Conservation (phyloP, 2,329 filamentous ascomycete species). For the Talaromyces atroroseus region DNA sequence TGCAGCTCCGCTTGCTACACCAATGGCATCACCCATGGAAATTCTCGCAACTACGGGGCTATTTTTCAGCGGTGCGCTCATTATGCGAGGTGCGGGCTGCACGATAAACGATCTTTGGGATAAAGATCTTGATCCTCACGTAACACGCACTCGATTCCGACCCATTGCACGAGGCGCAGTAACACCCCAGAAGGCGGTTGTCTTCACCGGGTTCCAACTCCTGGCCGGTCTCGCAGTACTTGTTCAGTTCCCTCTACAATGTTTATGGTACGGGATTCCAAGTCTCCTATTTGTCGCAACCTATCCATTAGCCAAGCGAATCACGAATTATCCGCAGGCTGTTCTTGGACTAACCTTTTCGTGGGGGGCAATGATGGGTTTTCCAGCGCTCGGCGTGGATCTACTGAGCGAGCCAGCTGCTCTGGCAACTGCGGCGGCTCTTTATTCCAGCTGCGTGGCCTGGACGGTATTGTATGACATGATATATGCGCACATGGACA, state of each 20-base stretch:
- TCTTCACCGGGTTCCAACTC: conserved; percentile 43
- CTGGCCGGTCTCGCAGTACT: conserved; percentile 39
- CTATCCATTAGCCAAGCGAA: conserved; percentile 50
- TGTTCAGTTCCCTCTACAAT: conserved; percentile 38
- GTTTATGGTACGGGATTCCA: conserved; percentile 40
- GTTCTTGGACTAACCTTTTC: conserved; percentile 49
- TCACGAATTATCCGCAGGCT: conserved; percentile 50
- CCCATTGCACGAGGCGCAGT: conserved; percentile 50
- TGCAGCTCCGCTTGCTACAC: conserved; percentile 35
- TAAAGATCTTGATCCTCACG: conserved; percentile 49
- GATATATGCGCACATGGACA: conserved; percentile 50
- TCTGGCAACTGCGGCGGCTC: conserved; percentile 33
- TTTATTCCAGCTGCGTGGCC: conserved; percentile 44
- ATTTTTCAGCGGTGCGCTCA: conserved; percentile 41
- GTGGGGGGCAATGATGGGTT: conserved; percentile 47
- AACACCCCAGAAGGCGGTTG: conserved; percentile 37
- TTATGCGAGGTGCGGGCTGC: conserved; percentile 49
- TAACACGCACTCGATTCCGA: conserved; percentile 47
- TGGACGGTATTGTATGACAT: conserved; percentile 49
- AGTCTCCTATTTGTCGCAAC: conserved; percentile 41
- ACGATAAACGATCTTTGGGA: conserved; percentile 55
- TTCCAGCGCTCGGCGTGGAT: conserved; percentile 42
- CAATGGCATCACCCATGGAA: conserved; percentile 26
- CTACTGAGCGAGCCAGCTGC: conserved; percentile 35
- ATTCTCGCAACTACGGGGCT: conserved; percentile 34